Base-by-base conservation (phyloP, 2,329 filamentous ascomycete genomes). In the Emmonsiellopsis sp. region DNA sequence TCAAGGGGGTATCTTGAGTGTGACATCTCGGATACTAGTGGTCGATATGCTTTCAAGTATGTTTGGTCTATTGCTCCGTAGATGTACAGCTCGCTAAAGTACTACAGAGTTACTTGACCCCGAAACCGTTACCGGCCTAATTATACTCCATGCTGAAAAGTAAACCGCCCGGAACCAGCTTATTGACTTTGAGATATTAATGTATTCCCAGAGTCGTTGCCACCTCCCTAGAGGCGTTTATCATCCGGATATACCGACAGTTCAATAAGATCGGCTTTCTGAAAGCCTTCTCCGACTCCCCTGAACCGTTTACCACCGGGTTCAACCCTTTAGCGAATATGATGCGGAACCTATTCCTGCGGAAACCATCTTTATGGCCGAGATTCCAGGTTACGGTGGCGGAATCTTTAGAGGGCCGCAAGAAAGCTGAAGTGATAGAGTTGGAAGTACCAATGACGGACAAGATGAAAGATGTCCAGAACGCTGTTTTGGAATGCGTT, bases 361-460 rank as follows among this genome's bases (percentile, higher is more conserved):
- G 86, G 51, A 95, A 93, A 65, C 86, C 86, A 0, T 91, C 91
- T 0, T 71, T 98, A 11, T 98, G 92, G 84, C 93, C 93, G 2
- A 81, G 93, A 17, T 98, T 96, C 63, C 93, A 98, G 65, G 82
- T 95, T 55, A 84, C 87, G 0, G 90, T 98, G 5, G 90, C 91
- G 0, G 83, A 89, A 61, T 89, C 90, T 2, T 76, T 98, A 2
- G 93, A 98, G 69, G 91, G 91, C 8, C 88, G 87, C 67, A 86
- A 87, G 64, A 95, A 92, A 66, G 92, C 93, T 4, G 93, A 98
- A 70, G 93, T 98, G 45, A 95, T 98, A 58, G 93, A 98, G 71
- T 77, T 97, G 27, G 93, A 96, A 69, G 87, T 98, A 5, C 86
- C 88, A 32, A 97, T 98, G 92, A 95, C 89, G 5, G 88, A 95